Evolutionary conservation across 164 flowering plant genomes (phyloP).

Genomic region (Chimonanthus praecox): DNA sequence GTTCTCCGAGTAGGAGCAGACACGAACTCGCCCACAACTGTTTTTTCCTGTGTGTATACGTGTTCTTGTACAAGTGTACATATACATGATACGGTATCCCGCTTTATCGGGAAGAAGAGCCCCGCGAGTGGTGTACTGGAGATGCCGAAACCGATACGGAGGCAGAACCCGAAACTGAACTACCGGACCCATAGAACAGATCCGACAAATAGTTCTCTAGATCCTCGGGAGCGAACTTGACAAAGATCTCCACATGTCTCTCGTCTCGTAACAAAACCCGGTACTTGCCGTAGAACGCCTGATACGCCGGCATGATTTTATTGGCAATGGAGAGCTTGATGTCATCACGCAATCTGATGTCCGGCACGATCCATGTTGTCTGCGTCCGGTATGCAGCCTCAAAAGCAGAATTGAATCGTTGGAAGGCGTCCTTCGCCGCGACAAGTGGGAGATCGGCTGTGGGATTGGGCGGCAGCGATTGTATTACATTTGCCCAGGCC

Average conservation of each 20-base stretch:
- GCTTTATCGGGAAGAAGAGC: background rate
- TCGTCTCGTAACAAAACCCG: constrained; percentile 15
- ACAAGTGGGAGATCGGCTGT: constrained; percentile 22
- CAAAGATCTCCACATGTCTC: constrained; percentile 15
- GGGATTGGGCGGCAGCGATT: constrained; percentile 33
- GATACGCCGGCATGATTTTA: constrained; percentile 38
- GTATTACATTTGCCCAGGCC: constrained; percentile 48
- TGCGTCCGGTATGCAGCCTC: constrained; percentile 44
- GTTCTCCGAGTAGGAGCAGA: too few species aligned
- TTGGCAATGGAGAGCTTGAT: constrained; percentile 35
- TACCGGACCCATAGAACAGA: constrained; percentile 34
- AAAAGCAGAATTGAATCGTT: constrained; percentile 39
- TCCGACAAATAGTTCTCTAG: constrained; percentile 65
- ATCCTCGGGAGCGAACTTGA: constrained; percentile 69
- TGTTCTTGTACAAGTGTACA: too few species aligned
- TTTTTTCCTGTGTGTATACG: too few species aligned
- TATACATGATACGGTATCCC: too few species aligned
- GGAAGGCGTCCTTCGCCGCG: constrained; percentile 31
- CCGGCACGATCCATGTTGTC: constrained; percentile 33
- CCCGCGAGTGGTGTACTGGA: background rate
- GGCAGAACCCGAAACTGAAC: background rate
- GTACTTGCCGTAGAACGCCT: constrained; percentile 36
- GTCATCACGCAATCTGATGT: constrained; percentile 47
- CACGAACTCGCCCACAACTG: too few species aligned
- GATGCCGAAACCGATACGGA: background rate